phyloP scores from a whole-genome alignment of 352 stramenopile species.

The Lagenidium giganteum region DNA sequence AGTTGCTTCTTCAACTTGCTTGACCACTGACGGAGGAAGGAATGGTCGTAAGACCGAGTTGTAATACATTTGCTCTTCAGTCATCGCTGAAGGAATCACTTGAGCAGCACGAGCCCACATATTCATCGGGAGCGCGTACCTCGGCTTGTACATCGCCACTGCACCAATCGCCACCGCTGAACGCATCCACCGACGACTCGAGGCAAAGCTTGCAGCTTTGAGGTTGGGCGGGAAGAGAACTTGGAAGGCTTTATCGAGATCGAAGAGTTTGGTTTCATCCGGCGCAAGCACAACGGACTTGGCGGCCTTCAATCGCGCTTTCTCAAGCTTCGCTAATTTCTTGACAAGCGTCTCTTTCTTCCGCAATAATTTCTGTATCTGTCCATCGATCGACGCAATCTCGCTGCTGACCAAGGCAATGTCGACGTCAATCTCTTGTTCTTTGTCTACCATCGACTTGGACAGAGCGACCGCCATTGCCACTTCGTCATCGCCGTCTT shows the following conservation, averaged over 20 bases:
- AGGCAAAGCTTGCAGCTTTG: no score
- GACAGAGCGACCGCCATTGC: conserved; percentile 32
- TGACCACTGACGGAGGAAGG: no score
- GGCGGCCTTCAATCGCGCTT: conserved; percentile 33
- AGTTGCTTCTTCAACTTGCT: no score
- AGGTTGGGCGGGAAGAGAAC: conserved; percentile 19
- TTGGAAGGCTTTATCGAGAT: conserved; percentile 2
- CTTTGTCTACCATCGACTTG: conserved; percentile 28
- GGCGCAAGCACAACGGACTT: conserved; percentile 25
- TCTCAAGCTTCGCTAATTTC: conserved; percentile 41
- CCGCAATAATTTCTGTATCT: conserved; percentile 44
- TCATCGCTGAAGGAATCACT: no score
- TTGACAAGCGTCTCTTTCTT: conserved; percentile 35
- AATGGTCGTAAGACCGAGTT: no score
- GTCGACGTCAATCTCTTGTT: conserved; percentile 37
- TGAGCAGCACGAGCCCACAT: no score
- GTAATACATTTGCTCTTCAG: no score
- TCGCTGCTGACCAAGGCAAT: conserved; percentile 36
- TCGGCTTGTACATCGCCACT: no score
- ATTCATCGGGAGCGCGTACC: no score
- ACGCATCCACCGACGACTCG: no score
- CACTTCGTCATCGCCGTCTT: conserved; percentile 30
- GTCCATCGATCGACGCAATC: conserved; percentile 35
- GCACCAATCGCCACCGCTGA: no score
- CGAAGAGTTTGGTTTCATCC: conserved; percentile 1